Conservation (phyloP, 306 rosid genomes). For the Glycine soja region DNA sequence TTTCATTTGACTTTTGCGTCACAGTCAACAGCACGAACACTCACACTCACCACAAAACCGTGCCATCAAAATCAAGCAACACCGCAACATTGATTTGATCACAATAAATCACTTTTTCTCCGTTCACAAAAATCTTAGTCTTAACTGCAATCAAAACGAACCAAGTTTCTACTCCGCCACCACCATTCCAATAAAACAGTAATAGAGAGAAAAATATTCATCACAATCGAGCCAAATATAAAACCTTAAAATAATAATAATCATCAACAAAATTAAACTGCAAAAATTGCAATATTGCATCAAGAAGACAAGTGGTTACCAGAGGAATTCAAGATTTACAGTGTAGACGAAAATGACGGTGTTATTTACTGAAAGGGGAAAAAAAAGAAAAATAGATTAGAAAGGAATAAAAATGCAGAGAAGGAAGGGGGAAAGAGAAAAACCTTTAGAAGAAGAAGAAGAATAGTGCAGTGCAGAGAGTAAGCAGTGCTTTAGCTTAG, state of each 20-base stretch:
- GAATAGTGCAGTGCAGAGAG: neutral
- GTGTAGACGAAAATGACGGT: neutral
- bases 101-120: neutral
- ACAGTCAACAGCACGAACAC: slow-evolving; percentile 7
- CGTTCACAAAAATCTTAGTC: neutral
- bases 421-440: neutral
- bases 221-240: neutral
- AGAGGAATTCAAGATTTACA: neutral
- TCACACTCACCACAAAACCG: neutral
- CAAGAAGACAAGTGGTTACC: slow-evolving; percentile 17
- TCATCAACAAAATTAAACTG: neutral
- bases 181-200: neutral
- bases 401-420: neutral
- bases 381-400: neutral
- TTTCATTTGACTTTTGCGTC: neutral
- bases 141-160: too few relatives aligned
- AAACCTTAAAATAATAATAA: neutral
- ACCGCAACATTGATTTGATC: neutral
- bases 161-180: neutral
- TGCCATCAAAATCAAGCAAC: slow-evolving; percentile 2
- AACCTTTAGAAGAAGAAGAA: slow-evolving; percentile 24
- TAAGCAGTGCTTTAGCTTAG: neutral
- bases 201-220: too few relatives aligned
- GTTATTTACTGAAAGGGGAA: neutral
- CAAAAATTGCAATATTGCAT: slow-evolving; percentile 12